These are phyloP conservation scores for Kwoniella sp. DNA, from an alignment of 768 basidiomycete genomes.

Conservation along the genomic window DNA sequence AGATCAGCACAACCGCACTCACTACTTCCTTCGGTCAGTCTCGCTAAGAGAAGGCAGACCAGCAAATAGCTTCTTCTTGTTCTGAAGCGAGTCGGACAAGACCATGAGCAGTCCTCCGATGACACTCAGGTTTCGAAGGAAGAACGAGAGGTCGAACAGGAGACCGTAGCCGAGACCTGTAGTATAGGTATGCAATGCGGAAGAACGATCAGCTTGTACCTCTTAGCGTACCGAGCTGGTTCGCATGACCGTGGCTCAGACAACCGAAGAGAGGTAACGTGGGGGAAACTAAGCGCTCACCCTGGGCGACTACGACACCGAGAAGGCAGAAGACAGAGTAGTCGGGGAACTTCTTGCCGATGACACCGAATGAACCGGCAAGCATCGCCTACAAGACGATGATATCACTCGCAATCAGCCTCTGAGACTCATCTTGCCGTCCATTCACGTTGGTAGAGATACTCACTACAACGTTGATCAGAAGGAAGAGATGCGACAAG, in stretches of 20 bases:
- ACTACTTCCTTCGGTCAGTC: slow-evolving; percentile 99
- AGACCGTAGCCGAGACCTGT: slow-evolving; percentile 90
- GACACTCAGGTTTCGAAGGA: slow-evolving; percentile 97
- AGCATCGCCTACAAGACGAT: slow-evolving; percentile 73
- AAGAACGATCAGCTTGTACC: slow-evolving; percentile 4
- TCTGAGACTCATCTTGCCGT: background rate
- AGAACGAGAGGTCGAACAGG: slow-evolving; percentile 99
- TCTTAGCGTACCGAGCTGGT: background rate
- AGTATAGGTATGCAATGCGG: background rate
- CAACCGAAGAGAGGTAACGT: background rate
- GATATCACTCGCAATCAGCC: background rate
- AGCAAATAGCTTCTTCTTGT: slow-evolving; percentile 82
- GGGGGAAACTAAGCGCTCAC: slow-evolving; percentile 30
- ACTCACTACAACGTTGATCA: slow-evolving; percentile 87
- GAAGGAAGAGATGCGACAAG: slow-evolving; percentile 86
- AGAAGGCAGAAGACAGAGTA: slow-evolving; percentile 87
- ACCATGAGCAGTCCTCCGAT: slow-evolving; percentile 99
- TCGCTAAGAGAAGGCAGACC: slow-evolving; percentile 88
- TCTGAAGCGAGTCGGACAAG: slow-evolving; percentile 91
- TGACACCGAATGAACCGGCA: slow-evolving; percentile 77
- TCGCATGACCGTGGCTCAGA: background rate
- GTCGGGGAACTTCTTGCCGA: slow-evolving; percentile 83
- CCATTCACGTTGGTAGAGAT: no score
- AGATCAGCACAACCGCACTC: slow-evolving; percentile 49
- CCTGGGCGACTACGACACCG: slow-evolving; percentile 88